These are phyloP conservation scores for Erigeron philadelphicus DNA, from an alignment of 140 eudicot species.

Conservation along the genomic window DNA sequence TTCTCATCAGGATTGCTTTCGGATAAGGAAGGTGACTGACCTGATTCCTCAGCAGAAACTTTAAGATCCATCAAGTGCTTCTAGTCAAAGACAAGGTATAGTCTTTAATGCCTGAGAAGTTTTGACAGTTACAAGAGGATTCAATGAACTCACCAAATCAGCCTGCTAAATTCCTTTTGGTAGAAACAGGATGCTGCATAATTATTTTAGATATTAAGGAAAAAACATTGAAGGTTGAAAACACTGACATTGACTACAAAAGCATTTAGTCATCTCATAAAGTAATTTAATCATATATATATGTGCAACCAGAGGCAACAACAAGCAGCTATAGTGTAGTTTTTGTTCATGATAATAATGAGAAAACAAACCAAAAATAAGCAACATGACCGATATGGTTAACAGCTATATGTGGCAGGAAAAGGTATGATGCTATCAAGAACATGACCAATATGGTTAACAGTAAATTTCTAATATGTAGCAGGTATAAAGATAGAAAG, in stretches of 20 bases:
- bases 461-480: not conserved
- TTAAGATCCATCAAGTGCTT: conserved; percentile 59
- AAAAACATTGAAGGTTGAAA: not conserved
- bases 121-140: not conserved
- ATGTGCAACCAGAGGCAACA: not conserved
- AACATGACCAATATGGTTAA: not conserved
- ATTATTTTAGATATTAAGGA: not conserved
- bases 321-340: not conserved
- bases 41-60: conserved; percentile 50
- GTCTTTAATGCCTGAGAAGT: not conserved
- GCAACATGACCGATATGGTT: too few species aligned
- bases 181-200: conserved; percentile 1
- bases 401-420: not conserved
- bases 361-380: not conserved
- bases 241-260: not conserved
- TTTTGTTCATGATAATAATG: not conserved
- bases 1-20: conserved; percentile 74
- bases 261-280: not conserved
- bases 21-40: conserved; percentile 53
- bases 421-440: not conserved
- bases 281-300: not conserved
- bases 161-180: not conserved
- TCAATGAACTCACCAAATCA: not conserved
- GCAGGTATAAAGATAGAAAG: not conserved
- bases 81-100: not conserved